A percentile compares a stretch with the other conserved stretches of the same genome.
These are phyloP conservation scores for Lasiodiplodia hormozganensis DNA, from an alignment of 2,329 filamentous ascomycete genomes.

Conservation along the genomic window DNA sequence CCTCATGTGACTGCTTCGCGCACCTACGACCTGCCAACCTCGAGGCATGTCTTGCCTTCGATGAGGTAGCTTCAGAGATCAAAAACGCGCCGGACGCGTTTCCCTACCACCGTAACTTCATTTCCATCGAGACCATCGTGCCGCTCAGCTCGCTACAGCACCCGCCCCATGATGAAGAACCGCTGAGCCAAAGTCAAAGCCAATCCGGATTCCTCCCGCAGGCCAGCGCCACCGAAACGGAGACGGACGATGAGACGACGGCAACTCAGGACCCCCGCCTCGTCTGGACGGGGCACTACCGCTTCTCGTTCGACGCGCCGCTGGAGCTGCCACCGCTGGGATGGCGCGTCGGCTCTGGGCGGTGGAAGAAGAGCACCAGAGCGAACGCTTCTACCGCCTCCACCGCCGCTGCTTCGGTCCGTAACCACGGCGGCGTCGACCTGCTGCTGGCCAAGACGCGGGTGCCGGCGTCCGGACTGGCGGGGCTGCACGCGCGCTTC, in stretches of 20 bases:
- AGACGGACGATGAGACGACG: slow-evolving; percentile 12
- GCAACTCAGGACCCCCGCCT: slow-evolving; percentile 11
- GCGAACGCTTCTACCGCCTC: background rate
- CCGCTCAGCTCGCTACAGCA: slow-evolving; percentile 11
- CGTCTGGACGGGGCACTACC: slow-evolving; percentile 20
- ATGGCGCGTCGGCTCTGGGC: background rate
- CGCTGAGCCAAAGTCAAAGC: background rate
- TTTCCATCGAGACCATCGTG: slow-evolving; percentile 12
- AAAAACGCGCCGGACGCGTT: slow-evolving; percentile 11
- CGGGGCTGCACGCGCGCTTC: slow-evolving; percentile 7
- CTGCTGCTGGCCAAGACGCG: slow-evolving; percentile 11
- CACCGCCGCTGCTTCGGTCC: background rate
- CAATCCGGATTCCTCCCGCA: background rate
- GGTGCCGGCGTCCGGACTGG: background rate
- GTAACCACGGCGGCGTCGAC: slow-evolving; percentile 10
- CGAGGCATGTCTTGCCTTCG: slow-evolving; percentile 16
- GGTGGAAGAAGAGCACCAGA: background rate
- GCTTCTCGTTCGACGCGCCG: slow-evolving; percentile 7
- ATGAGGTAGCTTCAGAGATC: slow-evolving; percentile 15
- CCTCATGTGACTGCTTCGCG: slow-evolving; percentile 12
- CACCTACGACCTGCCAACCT: slow-evolving; percentile 16
- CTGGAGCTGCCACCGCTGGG: slow-evolving; percentile 15
- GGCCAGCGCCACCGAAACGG: slow-evolving; percentile 16
- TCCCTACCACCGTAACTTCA: slow-evolving; percentile 14
- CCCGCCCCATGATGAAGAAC: background rate